Conservation (phyloP, 2,329 filamentous ascomycete genomes). For the Macroventuria anomochaeta region DNA sequence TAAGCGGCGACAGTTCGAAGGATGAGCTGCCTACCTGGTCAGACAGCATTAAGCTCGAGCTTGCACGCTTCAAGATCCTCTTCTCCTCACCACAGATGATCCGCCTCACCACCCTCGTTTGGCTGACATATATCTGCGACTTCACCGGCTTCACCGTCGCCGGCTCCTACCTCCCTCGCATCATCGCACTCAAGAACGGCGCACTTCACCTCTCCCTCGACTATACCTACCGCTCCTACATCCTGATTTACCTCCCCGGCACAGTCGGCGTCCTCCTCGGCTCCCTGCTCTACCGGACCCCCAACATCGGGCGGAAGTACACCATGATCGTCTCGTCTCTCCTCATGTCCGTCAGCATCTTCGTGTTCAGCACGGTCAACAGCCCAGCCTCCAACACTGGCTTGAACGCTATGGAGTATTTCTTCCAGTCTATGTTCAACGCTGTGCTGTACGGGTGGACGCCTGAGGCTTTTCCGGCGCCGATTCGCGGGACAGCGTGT, state of each 20-base stretch:
- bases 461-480: conserved; percentile 60
- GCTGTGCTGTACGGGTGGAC: conserved; percentile 61
- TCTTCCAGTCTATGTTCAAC: conserved; percentile 61
- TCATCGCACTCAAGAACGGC: conserved; percentile 61
- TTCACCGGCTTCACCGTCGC: conserved; percentile 59
- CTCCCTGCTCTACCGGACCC: conserved; percentile 55
- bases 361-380: conserved; percentile 56
- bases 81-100: conserved; percentile 54
- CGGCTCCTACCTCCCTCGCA: conserved; percentile 58
- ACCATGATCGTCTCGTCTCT: conserved; percentile 54
- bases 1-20: conserved; percentile 39
- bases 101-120: conserved; percentile 56
- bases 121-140: conserved; percentile 60
- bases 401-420: conserved; percentile 60
- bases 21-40: conserved; percentile 39
- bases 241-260: conserved; percentile 62
- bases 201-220: conserved; percentile 52
- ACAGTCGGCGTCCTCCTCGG: conserved; percentile 60
- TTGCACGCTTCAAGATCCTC: conserved; percentile 54
- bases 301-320: conserved; percentile 54
- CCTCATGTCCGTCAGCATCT: conserved; percentile 55
- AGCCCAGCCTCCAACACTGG: conserved; percentile 56
- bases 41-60: conserved; percentile 50
- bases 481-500: conserved; percentile 60
- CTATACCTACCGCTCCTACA: conserved; percentile 60